These are phyloP conservation scores for Penstemon barbatus DNA, from an alignment of 257 asterid species.

Conservation along the genomic window DNA sequence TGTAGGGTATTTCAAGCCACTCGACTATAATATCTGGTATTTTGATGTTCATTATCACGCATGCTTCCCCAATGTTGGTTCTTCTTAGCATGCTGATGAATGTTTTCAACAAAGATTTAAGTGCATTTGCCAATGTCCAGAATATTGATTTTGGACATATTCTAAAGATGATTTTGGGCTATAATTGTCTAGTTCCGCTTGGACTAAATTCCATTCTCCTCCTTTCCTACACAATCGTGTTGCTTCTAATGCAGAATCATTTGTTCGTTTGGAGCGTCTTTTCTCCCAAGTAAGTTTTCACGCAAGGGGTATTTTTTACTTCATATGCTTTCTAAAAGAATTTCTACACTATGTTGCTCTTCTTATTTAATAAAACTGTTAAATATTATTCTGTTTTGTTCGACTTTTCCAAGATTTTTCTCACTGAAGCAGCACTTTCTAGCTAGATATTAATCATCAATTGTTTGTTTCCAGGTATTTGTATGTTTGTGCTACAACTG, in stretches of 20 bases:
- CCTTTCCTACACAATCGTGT: conserved; percentile 59
- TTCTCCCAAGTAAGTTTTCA: conserved; percentile 79
- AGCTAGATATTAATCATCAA: background rate
- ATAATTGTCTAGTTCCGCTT: conserved; percentile 76
- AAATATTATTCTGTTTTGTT: too few relatives aligned
- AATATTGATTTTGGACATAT: conserved; percentile 43
- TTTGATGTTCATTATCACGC: conserved; percentile 86
- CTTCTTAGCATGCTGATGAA: conserved; percentile 68
- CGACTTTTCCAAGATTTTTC: background rate
- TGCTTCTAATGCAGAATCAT: conserved; percentile 87
- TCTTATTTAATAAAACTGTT: too few relatives aligned
- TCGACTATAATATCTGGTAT: conserved; percentile 80
- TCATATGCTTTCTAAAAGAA: too few relatives aligned
- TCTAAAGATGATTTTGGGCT: conserved; percentile 52
- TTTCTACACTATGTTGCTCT: background rate
- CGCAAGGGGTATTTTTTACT: background rate
- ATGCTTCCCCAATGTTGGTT: conserved; percentile 75
- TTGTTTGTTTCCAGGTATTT: conserved; percentile 54
- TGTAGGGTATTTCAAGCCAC: conserved; percentile 87
- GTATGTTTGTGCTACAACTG: conserved; percentile 78
- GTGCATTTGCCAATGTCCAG: conserved; percentile 15
- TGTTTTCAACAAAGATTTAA: conserved; percentile 40
- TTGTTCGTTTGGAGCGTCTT: conserved; percentile 94
- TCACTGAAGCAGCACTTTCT: background rate
- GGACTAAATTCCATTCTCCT: conserved; percentile 68